Percentiles rank a stretch among this genome's conserved stretches.
Conservation (phyloP, 2,329 filamentous ascomycete genomes). For the Fusarium fujikuroi region DNA sequence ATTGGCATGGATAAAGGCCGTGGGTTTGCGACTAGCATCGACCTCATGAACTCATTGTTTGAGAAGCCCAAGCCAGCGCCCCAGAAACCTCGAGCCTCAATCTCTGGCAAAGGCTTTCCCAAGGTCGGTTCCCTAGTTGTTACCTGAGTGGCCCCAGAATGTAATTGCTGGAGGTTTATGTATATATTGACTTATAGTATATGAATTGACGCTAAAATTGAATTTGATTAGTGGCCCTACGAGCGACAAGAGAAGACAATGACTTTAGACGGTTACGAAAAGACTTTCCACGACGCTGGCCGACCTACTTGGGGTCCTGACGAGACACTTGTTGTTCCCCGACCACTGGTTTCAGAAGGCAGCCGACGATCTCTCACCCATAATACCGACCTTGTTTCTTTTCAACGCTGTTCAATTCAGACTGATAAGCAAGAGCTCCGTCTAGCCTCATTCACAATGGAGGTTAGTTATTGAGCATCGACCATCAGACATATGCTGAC, state of each 20-base stretch:
- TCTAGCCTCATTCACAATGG: conserved; percentile 70
- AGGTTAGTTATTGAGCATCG: conserved; percentile 51
- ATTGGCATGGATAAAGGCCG: conserved; percentile 60
- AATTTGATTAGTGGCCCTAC: conserved; percentile 80
- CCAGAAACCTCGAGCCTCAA: conserved; percentile 63
- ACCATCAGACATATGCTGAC: conserved; percentile 17
- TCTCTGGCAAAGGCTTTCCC: conserved; percentile 74
- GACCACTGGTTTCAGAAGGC: conserved; percentile 54
- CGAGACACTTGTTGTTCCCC: conserved; percentile 74
- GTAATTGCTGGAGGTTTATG: conserved; percentile 44
- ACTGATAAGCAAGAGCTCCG: conserved; percentile 73
- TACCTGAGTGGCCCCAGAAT: conserved; percentile 47
- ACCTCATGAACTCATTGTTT: conserved; percentile 95
- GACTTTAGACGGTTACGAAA: conserved; percentile 71
- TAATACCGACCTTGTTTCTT: conserved; percentile 46
- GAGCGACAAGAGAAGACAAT: conserved; percentile 79
- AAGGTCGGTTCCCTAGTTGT: conserved; percentile 80
- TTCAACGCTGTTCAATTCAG: conserved; percentile 61
- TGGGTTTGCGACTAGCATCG: conserved; percentile 88
- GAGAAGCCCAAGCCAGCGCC: conserved; percentile 73
- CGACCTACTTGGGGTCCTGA: conserved; percentile 83
- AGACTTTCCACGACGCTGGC: conserved; percentile 75
- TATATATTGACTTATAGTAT: conserved; percentile 48
- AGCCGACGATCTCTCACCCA: conserved; percentile 44
- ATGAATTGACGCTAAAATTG: conserved; percentile 58